Base-by-base conservation (phyloP, 345 rosid species). In the Citrus australasica region DNA sequence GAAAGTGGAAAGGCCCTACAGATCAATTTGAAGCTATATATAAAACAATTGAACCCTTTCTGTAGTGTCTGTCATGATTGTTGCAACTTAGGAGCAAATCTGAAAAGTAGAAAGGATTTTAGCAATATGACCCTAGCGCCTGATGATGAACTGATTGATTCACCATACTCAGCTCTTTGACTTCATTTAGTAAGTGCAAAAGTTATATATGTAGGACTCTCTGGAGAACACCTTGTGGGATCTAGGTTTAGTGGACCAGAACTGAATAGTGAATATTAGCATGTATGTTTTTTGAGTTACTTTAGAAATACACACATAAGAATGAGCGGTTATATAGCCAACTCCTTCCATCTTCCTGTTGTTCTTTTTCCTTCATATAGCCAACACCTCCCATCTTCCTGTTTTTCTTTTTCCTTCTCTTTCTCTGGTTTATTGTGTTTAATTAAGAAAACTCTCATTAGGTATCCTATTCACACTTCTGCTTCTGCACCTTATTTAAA, bases 1-100 rank as follows among this genome's bases (percentile, higher is more conserved):
- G 67, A 76, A 77, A 72, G 21, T 66, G 74, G 35, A 65, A 33
- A 37, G 61, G 70, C 42, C 65, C 53, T 35, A 35, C 64, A n/a
- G 25, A 21, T 75, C 46, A n/a, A 28, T 75, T 62, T 63, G n/a
- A 37, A 46, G 35, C 35, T 30, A 28, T 14, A 59, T 38, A 74
- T 37, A 46, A 27, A 61, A 27, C 65, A 9, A 61, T 28, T 16
- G 32, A 60, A 62, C 59, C 13, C 22, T 74, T 30, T 46, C 32
- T 75, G n/a, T 22, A 63, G 58, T 13, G 9, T 6, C 40, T 63
- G n/a, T 28, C 33, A 24, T 37, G 7, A 40, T 65, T 66, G 32
- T 25, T 24, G 63, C 53, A 35, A 7, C 32, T 11, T 76, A 51
- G 62, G 60, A 64, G 42, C 28, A 74, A 32, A 42, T 46, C 66